phyloP scores from a whole-genome alignment of 2,329 filamentous ascomycete genomes.

The Xylariaceae sp. region DNA sequence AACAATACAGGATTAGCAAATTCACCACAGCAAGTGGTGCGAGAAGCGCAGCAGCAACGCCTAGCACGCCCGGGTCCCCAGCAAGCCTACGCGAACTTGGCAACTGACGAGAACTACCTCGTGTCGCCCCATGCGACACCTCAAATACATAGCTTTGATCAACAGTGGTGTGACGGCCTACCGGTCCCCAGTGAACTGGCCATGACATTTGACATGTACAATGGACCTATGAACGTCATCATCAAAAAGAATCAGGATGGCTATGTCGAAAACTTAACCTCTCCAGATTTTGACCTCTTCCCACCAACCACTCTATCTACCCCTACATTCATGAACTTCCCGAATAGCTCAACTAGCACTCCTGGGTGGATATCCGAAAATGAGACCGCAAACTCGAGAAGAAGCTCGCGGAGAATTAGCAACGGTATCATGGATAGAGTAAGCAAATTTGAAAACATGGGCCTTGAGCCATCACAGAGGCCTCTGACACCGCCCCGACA shows the following conservation, averaged over 20 bases:
- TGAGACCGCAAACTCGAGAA: constrained; percentile 50
- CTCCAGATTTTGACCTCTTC: constrained; percentile 59
- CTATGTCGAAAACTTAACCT: constrained; percentile 49
- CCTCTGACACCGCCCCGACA: constrained; percentile 69
- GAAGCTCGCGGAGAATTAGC: constrained; percentile 59
- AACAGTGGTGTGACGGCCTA: constrained; percentile 50
- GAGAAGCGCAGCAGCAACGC: constrained; percentile 89
- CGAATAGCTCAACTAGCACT: constrained; percentile 50
- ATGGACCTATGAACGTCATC: constrained; percentile 50
- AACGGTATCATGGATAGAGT: constrained; percentile 67
- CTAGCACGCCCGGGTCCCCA: constrained; percentile 76
- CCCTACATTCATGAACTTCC: constrained; percentile 56
- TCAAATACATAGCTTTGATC: constrained; percentile 58
- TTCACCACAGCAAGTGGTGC: constrained; percentile 78
- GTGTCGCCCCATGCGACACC: constrained; percentile 63
- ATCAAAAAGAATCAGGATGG: constrained; percentile 55
- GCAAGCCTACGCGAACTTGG: constrained; percentile 45
- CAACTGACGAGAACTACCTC: constrained; percentile 59
- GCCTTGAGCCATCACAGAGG: constrained; percentile 51
- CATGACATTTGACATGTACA: constrained; percentile 56
- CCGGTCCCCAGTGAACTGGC: constrained; percentile 41
- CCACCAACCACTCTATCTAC: constrained; percentile 54
- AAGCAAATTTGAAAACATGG: constrained; percentile 62
- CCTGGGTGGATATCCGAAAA: constrained; percentile 59
- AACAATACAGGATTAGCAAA: constrained; percentile 62